Percentiles rank a stretch among this genome's conserved stretches.
Evolutionary conservation across 1,284 basidiomycete genomes (phyloP).

Genomic region (Leucoagaricus sp.): DNA sequence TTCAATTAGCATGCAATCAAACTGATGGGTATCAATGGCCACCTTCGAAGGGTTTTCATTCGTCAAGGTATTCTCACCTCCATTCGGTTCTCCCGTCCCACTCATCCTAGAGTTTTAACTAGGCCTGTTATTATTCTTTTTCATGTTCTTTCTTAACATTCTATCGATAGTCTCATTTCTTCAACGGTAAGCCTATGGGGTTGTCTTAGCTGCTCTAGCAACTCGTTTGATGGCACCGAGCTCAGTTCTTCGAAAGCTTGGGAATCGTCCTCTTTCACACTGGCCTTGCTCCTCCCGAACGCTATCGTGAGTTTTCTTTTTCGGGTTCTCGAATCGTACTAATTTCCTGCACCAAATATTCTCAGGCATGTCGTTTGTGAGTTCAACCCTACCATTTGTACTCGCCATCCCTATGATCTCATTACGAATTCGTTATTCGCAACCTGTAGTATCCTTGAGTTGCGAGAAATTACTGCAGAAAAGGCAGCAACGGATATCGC

Average conservation of each 20-base stretch:
- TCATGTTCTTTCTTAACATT: conserved; percentile 1
- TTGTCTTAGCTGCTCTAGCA: neutral
- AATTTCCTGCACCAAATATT: neutral
- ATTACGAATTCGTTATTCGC: neutral
- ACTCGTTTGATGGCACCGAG: neutral
- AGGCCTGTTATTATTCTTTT: conserved; percentile 1
- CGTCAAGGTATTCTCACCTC: neutral
- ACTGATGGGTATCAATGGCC: neutral
- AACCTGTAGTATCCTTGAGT: neutral
- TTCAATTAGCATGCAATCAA: neutral
- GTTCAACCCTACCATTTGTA: neutral
- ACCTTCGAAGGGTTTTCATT: neutral
- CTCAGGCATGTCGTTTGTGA: conserved; percentile 10
- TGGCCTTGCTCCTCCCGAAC: neutral
- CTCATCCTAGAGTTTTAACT: neutral
- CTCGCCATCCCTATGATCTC: too few species aligned
- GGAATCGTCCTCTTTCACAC: neutral
- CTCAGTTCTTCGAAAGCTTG: neutral
- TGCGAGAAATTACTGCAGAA: neutral
- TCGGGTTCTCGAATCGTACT: neutral
- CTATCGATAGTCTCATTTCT: neutral
- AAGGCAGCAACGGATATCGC: neutral
- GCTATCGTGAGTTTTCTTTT: neutral
- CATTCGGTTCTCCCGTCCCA: neutral
- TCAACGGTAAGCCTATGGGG: neutral